These are phyloP conservation scores for Aureobasidium leucospermi DNA, from an alignment of 2,329 filamentous ascomycete genomes.

Conservation along the genomic window DNA sequence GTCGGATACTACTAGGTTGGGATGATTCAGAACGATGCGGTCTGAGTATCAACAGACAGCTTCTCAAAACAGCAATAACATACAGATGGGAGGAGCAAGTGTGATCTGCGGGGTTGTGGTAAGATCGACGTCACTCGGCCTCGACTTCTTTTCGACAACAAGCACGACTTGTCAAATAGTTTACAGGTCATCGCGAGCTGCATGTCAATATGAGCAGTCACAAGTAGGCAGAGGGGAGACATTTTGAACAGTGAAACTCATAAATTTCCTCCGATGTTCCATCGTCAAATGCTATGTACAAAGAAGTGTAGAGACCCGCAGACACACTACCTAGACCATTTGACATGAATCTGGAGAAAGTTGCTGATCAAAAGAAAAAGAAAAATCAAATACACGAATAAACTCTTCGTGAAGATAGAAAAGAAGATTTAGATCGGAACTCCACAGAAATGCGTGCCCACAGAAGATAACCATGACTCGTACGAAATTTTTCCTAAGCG, in stretches of 20 bases:
- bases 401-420: neutral
- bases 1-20: too few species aligned
- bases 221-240: too few species aligned
- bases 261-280: neutral
- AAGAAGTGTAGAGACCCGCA: constrained; percentile 12
- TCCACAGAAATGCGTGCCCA: constrained; percentile 12
- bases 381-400: neutral
- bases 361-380: neutral
- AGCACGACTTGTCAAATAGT: too few species aligned
- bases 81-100: too few species aligned
- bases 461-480: constrained; percentile 13
- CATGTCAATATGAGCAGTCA: too few species aligned
- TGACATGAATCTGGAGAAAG: neutral
- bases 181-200: too few species aligned
- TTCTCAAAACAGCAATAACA: too few species aligned
- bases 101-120: constrained; percentile 21
- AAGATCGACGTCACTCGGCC: neutral
- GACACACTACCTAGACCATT: constrained; percentile 3
- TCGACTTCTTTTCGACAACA: neutral
- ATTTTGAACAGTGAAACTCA: neutral
- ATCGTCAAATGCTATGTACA: constrained; percentile 12
- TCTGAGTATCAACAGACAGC: too few species aligned
- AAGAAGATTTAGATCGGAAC: neutral
- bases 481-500: constrained; percentile 5
- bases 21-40: too few species aligned